A percentile compares a stretch with the other conserved stretches of the same genome.
These are phyloP conservation scores for Solanum chilense DNA, from an alignment of 257 asterid species.

Conservation along the genomic window DNA sequence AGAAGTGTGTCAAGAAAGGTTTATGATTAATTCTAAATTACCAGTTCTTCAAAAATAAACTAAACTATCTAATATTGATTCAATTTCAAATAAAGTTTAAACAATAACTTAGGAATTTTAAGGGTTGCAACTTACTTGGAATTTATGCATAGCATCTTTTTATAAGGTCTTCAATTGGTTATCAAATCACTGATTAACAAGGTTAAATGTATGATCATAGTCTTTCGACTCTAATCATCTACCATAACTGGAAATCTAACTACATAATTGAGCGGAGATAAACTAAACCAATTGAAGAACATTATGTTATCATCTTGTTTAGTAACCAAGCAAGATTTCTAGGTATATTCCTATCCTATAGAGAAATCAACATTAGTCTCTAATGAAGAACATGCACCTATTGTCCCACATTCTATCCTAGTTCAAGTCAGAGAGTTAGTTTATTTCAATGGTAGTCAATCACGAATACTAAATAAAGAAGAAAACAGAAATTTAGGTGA, in stretches of 20 bases:
- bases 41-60: background rate
- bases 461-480: background rate
- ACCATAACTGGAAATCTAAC: background rate
- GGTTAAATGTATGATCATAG: background rate
- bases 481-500: background rate
- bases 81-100: background rate
- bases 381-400: background rate
- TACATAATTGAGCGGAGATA: background rate
- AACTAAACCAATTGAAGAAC: background rate
- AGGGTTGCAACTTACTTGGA: background rate
- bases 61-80: background rate
- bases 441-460: background rate
- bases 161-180: background rate
- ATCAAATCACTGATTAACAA: background rate
- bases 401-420: background rate
- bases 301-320: no score
- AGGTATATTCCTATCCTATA: background rate
- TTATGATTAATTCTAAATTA: background rate
- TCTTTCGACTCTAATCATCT: background rate
- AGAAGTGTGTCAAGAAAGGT: background rate
- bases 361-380: background rate
- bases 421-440: background rate
- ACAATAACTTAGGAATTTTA: background rate
- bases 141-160: background rate
- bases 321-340: background rate